These are phyloP conservation scores for Byssochlamys sp. DNA, from an alignment of 2,329 filamentous ascomycete species.

Conservation along the genomic window DNA sequence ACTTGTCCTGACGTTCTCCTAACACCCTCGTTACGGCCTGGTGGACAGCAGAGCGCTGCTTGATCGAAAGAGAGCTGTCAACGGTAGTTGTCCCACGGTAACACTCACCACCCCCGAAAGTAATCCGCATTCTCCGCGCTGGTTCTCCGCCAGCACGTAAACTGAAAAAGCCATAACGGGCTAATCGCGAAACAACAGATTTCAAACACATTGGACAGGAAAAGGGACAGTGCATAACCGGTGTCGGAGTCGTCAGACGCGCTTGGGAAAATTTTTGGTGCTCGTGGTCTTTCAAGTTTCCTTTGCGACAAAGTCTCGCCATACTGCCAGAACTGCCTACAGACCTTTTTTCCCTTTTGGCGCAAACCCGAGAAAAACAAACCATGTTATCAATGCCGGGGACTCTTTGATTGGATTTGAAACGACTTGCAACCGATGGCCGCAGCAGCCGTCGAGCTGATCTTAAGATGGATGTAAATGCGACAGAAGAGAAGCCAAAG, in stretches of 20 bases:
- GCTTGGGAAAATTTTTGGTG: not conserved
- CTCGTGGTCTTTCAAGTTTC: not conserved
- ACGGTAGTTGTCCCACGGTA: not conserved
- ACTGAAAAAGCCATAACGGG: not conserved
- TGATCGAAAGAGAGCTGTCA: not conserved
- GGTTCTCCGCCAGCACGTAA: not conserved
- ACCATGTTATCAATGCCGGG: conserved; percentile 15
- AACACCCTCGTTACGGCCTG: not conserved
- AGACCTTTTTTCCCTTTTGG: conserved; percentile 1
- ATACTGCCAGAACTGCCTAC: not conserved
- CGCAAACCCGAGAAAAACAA: conserved; percentile 1
- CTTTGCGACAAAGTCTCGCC: not conserved
- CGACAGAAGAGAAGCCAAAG: conserved; percentile 18
- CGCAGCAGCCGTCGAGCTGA: conserved; percentile 10
- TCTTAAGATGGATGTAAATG: conserved; percentile 16
- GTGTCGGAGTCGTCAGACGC: not conserved
- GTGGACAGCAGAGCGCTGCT: not conserved
- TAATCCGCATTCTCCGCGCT: not conserved
- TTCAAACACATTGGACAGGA: not conserved
- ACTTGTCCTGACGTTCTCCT: not conserved
- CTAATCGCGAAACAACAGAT: not conserved
- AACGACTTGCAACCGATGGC: conserved; percentile 3
- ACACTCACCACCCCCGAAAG: not conserved
- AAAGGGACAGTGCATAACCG: not conserved
- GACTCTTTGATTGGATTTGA: conserved; percentile 4